A percentile compares a stretch with the other conserved stretches of the same genome.
Evolutionary conservation across 805 yeast genomes (phyloP).

Genomic region (Cyberlindnera sargentensis): DNA sequence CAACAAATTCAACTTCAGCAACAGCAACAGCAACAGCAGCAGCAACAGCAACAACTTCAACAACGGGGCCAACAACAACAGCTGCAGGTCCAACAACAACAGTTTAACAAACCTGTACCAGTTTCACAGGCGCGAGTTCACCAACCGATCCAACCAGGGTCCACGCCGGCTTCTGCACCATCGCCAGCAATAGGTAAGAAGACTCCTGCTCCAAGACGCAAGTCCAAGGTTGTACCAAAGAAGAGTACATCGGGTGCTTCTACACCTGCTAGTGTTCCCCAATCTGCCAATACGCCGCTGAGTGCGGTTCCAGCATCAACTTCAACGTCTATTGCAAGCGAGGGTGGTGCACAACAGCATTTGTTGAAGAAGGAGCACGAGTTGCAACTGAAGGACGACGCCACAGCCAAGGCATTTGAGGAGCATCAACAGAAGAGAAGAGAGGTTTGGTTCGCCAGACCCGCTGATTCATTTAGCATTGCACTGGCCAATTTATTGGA

Average conservation of each 20-base stretch:
- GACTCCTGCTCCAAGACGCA: constrained; percentile 8
- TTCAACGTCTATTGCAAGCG: not conserved
- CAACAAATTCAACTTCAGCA: constrained; percentile 2
- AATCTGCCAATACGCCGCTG: constrained; percentile 3
- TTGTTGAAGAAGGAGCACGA: constrained; percentile 23
- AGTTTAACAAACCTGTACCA: constrained; percentile 3
- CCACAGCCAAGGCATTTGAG: constrained; percentile 8
- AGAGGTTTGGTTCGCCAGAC: constrained; percentile 15
- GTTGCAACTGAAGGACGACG: constrained; percentile 14
- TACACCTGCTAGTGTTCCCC: constrained; percentile 6
- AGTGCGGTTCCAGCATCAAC: constrained; percentile 2
- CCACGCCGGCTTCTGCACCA: constrained; percentile 3
- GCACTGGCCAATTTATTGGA: constrained; percentile 22
- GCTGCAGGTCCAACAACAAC: not conserved
- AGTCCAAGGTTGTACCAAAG: constrained; percentile 9
- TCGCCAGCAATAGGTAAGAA: constrained; percentile 8
- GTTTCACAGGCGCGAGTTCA: constrained; percentile 3
- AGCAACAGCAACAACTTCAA: constrained; percentile 1
- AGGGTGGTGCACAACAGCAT: constrained; percentile 9
- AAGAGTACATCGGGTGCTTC: constrained; percentile 6
- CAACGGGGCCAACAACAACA: constrained; percentile 5
- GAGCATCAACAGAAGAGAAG: constrained; percentile 19
- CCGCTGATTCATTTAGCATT: constrained; percentile 21
- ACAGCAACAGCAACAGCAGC: constrained; percentile 2
- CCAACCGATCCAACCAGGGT: constrained; percentile 1